A percentile compares a stretch with the other conserved stretches of the same genome.
Conservation (phyloP, 768 basidiomycete genomes). For the Phaeotremella fagi region DNA sequence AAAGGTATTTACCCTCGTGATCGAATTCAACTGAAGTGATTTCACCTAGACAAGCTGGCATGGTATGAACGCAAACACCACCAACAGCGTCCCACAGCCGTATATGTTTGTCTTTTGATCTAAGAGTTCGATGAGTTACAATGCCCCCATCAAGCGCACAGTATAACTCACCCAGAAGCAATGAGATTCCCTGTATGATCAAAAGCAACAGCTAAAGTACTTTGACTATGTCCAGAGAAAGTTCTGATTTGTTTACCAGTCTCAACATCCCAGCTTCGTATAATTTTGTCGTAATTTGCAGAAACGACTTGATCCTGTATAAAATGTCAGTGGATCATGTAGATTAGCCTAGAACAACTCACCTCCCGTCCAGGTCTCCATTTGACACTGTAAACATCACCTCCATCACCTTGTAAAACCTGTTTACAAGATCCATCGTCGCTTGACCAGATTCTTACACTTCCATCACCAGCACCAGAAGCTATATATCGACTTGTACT, state of each 20-base stretch:
- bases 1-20: constrained; percentile 34
- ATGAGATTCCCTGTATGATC: constrained; percentile 40
- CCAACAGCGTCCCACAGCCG: constrained; percentile 46
- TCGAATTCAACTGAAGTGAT: constrained; percentile 46
- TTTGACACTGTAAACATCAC: constrained; percentile 44
- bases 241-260: constrained; percentile 40
- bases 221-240: constrained; percentile 45
- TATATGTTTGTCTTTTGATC: constrained; percentile 43
- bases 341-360: not conserved
- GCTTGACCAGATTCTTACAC: constrained; percentile 38
- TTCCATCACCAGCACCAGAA: constrained; percentile 42
- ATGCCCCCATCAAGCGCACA: not conserved
- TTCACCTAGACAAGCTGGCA: constrained; percentile 43
- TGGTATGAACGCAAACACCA: constrained; percentile 39
- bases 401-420: constrained; percentile 32
- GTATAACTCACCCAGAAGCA: constrained; percentile 36
- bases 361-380: constrained; percentile 36
- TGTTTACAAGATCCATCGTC: constrained; percentile 12
- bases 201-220: constrained; percentile 35
- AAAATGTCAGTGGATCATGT: not conserved
- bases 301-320: constrained; percentile 37
- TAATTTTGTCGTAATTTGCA: constrained; percentile 44
- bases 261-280: constrained; percentile 41
- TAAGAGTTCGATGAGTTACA: not conserved
- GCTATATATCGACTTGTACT: constrained; percentile 12